Evolutionary conservation across 2,329 filamentous ascomycete genomes (phyloP).

Genomic region (Daldinia eschscholtzii): DNA sequence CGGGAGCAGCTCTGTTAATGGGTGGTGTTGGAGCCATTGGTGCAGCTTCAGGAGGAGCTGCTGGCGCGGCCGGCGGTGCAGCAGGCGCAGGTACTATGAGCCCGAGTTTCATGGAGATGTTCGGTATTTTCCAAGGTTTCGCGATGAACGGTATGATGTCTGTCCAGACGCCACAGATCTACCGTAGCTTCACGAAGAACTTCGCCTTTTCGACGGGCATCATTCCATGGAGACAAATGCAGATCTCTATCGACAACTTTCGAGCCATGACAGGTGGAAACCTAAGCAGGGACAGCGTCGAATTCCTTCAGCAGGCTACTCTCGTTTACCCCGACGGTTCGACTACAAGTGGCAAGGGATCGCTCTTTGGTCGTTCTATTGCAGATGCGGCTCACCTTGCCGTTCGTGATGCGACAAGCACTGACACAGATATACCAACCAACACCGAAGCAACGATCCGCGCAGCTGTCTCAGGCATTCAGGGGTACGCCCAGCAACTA

Average conservation of each 20-base stretch:
- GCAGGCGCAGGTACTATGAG: conserved; percentile 75
- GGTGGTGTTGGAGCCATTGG: conserved; percentile 78
- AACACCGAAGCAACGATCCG: conserved; percentile 55
- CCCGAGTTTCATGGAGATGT: conserved; percentile 86
- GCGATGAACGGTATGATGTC: conserved; percentile 97
- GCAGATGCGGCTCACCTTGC: conserved; percentile 63
- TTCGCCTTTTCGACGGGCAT: conserved; percentile 92
- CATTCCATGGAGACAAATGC: conserved; percentile 84
- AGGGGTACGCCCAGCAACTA: conserved; percentile 85
- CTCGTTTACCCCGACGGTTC: conserved; percentile 76
- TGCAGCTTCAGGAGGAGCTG: conserved; percentile 68
- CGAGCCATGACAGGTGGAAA: conserved; percentile 86
- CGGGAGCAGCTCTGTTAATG: conserved; percentile 83
- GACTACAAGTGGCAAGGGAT: conserved; percentile 57
- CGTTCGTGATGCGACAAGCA: conserved; percentile 61
- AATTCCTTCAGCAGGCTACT: conserved; percentile 80
- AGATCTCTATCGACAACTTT: conserved; percentile 86
- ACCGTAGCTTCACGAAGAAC: conserved; percentile 90
- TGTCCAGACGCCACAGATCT: conserved; percentile 87
- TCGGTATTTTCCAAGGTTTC: conserved; percentile 93
- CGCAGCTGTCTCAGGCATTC: conserved; percentile 77
- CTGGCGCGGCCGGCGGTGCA: conserved; percentile 64
- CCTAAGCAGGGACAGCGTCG: conserved; percentile 81
- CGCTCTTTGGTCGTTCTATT: conserved; percentile 67
- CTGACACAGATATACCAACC: conserved; percentile 43